phyloP scores from a whole-genome alignment of 345 rosid species.

The thale cress (Arabidopsis thaliana) region TAIR10.1 NC_003074.8:10047001-10047500 shows the following conservation, averaged over 20 bases:
- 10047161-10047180: slow-evolving; percentile 42
- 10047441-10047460: slow-evolving; percentile 33
- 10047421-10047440: slow-evolving; percentile 20
- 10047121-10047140: slow-evolving; percentile 1
- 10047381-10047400: slow-evolving; percentile 40
- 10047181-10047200: slow-evolving; percentile 40
- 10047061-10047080: not conserved
- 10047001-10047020: not conserved
- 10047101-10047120: slow-evolving; percentile 22
- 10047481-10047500: slow-evolving; percentile 26
- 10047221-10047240: slow-evolving; percentile 16
- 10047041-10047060: not conserved
- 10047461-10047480: slow-evolving; percentile 26
- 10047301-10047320: not conserved
- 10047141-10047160: slow-evolving; percentile 32
- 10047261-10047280: not conserved
- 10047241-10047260: not conserved
- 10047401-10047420: slow-evolving; percentile 50
- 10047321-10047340: slow-evolving; percentile 10
- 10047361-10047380: slow-evolving; percentile 25
- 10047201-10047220: slow-evolving; percentile 43
- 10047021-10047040: slow-evolving; percentile 10
- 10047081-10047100: slow-evolving; percentile 27
- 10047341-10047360: not conserved
- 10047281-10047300: slow-evolving; percentile 9